Base-by-base conservation (phyloP, 257 asterid species). In the Ilex asprella region DNA sequence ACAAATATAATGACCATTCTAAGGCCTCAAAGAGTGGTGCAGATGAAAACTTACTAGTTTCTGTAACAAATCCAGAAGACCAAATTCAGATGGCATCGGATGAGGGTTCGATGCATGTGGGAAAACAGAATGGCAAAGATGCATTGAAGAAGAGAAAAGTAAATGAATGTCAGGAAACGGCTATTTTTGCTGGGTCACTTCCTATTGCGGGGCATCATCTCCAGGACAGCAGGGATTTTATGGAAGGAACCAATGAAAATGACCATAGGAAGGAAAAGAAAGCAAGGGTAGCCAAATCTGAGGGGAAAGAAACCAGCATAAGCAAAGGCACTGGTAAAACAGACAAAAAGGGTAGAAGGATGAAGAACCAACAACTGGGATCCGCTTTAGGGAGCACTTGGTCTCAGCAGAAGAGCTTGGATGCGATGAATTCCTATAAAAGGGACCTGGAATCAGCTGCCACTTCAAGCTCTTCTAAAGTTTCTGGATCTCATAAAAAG, bases 401-500 rank as follows among this genome's bases (percentile, higher is more conserved):
- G 59, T 64, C 81, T 51, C 66, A 64, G 62, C 63, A 21, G n/a
- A 65, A 21, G n/a, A 65, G 68, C 71, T 60, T 61, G 31, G 75
- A 75, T 65, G 82, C 73, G 31, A 75, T 57, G 56, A 86, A 82
- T 81, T 74, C 80, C 73, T 63, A 77, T 61, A 82, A 80, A 79
- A 84, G 78, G 76, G 88, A 82, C 67, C 52, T 73, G 77, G 86
- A 81, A 71, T 63, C 82, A 67, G 89, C 95, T 58, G 90, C 97
- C 68, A 90, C 88, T 79, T 94, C 99, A 21, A 94, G 99, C 84
- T 90, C 97, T 63, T 94, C 99, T 64, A 94, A 87, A 74, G 89
- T 94, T 64, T 87, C 97, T 68, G 95, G 96, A 41, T 93, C 99
- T 15, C 86, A 65, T 69, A 86, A 67, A 76, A 83, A 82, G 75